These are phyloP conservation scores for Myriosclerotinia duriaeana DNA, from an alignment of 2,329 filamentous ascomycete species.

Conservation along the genomic window DNA sequence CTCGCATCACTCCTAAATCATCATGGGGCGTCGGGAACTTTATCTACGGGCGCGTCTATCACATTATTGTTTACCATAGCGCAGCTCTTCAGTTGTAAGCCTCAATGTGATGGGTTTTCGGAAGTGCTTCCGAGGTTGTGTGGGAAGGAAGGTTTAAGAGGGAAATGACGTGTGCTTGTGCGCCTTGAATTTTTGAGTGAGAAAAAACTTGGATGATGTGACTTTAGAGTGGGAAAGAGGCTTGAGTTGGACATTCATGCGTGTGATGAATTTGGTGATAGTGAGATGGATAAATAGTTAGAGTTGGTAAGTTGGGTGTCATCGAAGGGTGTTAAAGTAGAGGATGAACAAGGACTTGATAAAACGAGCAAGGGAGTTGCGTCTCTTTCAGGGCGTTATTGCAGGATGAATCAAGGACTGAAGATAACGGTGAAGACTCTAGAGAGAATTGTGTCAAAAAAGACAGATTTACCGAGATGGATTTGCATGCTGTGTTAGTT, in stretches of 20 bases:
- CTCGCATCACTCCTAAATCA: background rate
- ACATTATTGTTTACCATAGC: slow-evolving; percentile 1
- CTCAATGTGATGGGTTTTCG: background rate
- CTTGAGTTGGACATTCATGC: background rate
- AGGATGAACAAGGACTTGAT: background rate
- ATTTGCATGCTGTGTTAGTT: background rate
- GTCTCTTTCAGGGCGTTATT: background rate
- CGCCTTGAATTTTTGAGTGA: background rate
- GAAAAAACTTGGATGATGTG: too few relatives aligned
- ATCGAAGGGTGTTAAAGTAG: background rate
- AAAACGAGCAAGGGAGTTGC: background rate
- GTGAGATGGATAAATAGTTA: background rate
- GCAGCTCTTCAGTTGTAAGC: background rate
- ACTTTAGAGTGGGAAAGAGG: background rate
- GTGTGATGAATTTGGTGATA: background rate
- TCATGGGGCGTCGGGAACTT: background rate
- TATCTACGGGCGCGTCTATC: background rate
- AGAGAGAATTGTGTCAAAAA: background rate
- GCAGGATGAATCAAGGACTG: background rate
- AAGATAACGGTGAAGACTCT: background rate
- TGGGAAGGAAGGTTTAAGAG: background rate
- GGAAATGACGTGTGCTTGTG: background rate
- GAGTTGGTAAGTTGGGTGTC: background rate
- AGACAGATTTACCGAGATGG: background rate
- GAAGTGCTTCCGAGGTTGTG: background rate